Conservation (phyloP, 345 rosid species). For the Rhodomyrtus tomentosa region DNA sequence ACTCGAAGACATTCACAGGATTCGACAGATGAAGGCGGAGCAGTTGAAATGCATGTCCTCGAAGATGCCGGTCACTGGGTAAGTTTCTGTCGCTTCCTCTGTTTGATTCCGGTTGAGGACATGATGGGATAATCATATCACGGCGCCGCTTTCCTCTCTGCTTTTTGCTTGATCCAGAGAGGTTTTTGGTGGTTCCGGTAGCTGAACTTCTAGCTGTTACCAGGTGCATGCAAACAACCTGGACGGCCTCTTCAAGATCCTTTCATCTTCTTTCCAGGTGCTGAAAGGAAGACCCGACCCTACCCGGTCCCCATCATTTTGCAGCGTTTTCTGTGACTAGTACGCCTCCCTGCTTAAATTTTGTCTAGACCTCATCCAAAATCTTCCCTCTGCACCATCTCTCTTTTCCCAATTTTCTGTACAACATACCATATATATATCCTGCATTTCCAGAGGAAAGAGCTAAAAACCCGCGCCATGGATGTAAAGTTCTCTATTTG, state of each 20-base stretch:
- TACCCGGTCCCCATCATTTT: background rate
- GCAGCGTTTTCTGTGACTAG: background rate
- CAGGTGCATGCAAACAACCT: slow-evolving; percentile 96
- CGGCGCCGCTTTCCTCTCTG: background rate
- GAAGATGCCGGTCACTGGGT: slow-evolving; percentile 99
- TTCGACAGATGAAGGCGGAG: slow-evolving; percentile 86
- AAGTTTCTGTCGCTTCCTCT: slow-evolving; percentile 3
- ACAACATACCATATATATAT: background rate
- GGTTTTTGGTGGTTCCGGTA: background rate
- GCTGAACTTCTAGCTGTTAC: background rate
- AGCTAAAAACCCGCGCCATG: background rate
- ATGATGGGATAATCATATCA: background rate
- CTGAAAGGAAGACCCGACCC: slow-evolving; percentile 10
- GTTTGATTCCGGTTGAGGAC: background rate
- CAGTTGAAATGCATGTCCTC: slow-evolving; percentile 92
- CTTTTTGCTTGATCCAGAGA: background rate
- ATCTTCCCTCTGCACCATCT: background rate
- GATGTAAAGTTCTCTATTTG: too few species aligned
- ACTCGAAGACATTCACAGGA: slow-evolving; percentile 82
- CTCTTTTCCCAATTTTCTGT: background rate
- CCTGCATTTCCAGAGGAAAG: background rate
- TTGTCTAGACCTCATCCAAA: background rate
- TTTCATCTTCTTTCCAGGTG: slow-evolving; percentile 63
- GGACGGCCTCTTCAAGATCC: slow-evolving; percentile 84
- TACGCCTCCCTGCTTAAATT: background rate